Base-by-base conservation (phyloP, 2,329 filamentous ascomycete species). In the Neonectria magnoliae region DNA sequence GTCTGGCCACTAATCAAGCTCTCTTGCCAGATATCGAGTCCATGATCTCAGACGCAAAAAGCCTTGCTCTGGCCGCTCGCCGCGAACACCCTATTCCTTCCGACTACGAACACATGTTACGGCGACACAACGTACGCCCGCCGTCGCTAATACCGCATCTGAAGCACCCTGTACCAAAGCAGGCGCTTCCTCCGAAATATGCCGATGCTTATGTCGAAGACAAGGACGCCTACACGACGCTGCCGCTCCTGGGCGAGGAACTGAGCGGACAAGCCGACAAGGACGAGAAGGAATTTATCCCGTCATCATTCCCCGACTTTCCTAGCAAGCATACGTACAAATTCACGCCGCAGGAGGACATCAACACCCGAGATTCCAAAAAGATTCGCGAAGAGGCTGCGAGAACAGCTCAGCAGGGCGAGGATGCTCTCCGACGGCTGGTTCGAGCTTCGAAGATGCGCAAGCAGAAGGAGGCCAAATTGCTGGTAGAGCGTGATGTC, bases 291-390 rank as follows among this genome's bases (percentile, higher is more conserved):
- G 60, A 76, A 25, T 89, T 88, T 75, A 89, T 91, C 11, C 88
- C 88, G 0, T 77, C 79, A 38, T 82, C 82, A 0, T 89, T 91
- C 56, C 88, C 88, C 0, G 81, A 84, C 10, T 90, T 90, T 64
- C 88, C 88, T 0, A 89, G 87, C 74, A 86, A 85, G 50, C 88
- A 90, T 71, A 90, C 88, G 4, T 91, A 90, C 76, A 85, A 83
- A 42, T 87, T 85, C 71, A 90, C 88, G 0, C 84, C 85, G 2
- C 82, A 84, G 36, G 81, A 85, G 18, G 81, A 85, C 64, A 80
- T 78, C 44, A 80, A 77, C 18, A 76, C 77, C 16, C 79, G 81
- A 8, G 85, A 89, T 62, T 83, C 86, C 0, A 84, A 88, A 70
- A 87, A 85, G 74, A 86, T 89, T 48, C 83, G 88, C 25, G 84